Evolutionary conservation across 2,329 filamentous ascomycete species (phyloP).

Genomic region (Pseudocercospora crystallina): DNA sequence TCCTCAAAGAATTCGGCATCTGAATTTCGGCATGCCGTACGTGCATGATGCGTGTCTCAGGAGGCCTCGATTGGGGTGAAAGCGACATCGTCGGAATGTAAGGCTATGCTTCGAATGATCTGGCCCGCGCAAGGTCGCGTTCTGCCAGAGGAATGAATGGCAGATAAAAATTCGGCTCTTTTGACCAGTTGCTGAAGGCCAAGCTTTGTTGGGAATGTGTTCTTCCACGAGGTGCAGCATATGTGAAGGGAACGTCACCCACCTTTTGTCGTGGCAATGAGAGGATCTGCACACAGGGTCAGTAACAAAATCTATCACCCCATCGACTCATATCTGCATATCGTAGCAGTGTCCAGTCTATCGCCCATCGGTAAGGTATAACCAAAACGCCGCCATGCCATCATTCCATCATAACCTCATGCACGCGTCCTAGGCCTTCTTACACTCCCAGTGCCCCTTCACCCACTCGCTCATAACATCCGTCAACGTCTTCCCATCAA

Average conservation of each 20-base stretch:
- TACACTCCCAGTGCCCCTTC: constrained; percentile 49
- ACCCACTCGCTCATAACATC: constrained; percentile 62
- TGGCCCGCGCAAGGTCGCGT: no score
- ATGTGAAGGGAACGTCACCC: no score
- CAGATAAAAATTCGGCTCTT: neutral
- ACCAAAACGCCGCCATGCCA: neutral
- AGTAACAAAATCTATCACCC: neutral
- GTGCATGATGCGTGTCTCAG: no score
- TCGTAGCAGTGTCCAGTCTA: no score
- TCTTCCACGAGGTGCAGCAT: no score
- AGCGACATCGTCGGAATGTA: no score
- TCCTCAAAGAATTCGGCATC: no score
- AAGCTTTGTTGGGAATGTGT: neutral
- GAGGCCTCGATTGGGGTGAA: no score
- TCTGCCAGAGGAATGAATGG: neutral
- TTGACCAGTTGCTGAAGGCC: neutral
- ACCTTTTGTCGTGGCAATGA: neutral
- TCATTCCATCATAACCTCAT: neutral
- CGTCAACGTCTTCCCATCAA: constrained; percentile 56
- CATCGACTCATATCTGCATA: no score
- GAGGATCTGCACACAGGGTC: neutral
- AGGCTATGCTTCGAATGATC: no score
- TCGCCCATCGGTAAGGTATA: no score
- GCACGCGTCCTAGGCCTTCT: neutral
- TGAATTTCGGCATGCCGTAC: no score